These are phyloP conservation scores for Salix suchowensis DNA, from an alignment of 345 rosid genomes.

Conservation along the genomic window DNA sequence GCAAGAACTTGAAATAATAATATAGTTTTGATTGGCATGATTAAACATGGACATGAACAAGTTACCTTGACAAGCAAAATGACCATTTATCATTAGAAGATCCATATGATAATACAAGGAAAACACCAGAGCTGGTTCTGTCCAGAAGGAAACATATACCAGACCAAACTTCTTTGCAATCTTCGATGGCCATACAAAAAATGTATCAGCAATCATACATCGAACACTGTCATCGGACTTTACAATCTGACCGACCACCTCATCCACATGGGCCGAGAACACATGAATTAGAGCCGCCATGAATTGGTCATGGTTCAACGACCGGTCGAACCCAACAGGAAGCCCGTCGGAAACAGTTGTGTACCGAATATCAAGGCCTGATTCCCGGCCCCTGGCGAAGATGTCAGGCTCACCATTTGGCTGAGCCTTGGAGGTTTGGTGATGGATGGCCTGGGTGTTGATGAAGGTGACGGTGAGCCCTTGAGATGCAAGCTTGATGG, in stretches of 20 bases:
- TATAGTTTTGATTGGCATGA: neutral
- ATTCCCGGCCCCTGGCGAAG: constrained; percentile 44
- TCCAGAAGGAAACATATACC: constrained; percentile 73
- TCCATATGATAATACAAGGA: constrained; percentile 65
- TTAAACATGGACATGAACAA: no score
- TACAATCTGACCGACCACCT: constrained; percentile 38
- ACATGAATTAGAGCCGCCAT: constrained; percentile 45
- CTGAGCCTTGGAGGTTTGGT: constrained; percentile 37
- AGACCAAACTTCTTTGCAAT: constrained; percentile 57
- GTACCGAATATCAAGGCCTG: constrained; percentile 68
- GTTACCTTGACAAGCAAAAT: constrained; percentile 58
- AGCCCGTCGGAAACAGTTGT: constrained; percentile 69
- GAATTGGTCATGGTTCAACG: constrained; percentile 70
- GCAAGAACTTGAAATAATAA: neutral
- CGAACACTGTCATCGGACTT: constrained; percentile 32
- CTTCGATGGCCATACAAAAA: constrained; percentile 66
- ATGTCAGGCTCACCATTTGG: constrained; percentile 32
- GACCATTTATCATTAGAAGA: constrained; percentile 60
- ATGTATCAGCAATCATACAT: constrained; percentile 65
- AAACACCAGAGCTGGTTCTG: constrained; percentile 72
- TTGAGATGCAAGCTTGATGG: constrained; percentile 64
- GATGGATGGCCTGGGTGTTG: constrained; percentile 60
- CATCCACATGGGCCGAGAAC: constrained; percentile 61
- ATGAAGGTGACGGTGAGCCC: constrained; percentile 75
- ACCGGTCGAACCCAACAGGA: constrained; percentile 62